Base-by-base conservation (phyloP, 2,329 filamentous ascomycete genomes). In the Cytospora schulzeri region DNA sequence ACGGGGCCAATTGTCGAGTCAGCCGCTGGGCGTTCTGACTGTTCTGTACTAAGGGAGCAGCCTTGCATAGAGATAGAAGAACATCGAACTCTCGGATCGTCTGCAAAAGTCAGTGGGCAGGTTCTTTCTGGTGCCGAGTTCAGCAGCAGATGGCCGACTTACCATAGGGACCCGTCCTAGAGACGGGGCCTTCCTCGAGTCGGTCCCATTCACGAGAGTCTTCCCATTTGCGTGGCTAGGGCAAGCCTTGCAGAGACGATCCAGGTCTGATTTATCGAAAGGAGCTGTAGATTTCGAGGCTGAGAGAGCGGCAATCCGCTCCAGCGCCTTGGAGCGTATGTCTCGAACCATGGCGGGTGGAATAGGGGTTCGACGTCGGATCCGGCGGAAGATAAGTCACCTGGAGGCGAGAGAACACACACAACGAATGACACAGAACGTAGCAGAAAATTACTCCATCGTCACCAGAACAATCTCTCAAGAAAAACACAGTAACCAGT, bases 71-170 rank as follows among this genome's bases (percentile, higher is more conserved):
- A 52, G 95, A 92, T 29, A 98, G 80, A 29, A 99, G 84, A 60
- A 96, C 91, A 76, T 99, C 94, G 70, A 97, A 89, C 81, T 99
- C 96, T 72, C 91, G 89, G 61, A 93, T 87, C 60, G 89, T 91
- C 92, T 96, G 64, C 26, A 48, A 9, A 51, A 15, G 28, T 65
- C 45, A 41, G 53, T 65, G n/a, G 66, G 62, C 56, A 35, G n/a
- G 41, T 24, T 35, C 53, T 22, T 24, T 35, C 53, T 22, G 26
- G 12, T 41, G 14, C 26, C 28, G 45, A 17, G 15, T 45, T 11
- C 28, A 22, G 50, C 62, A 35, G 57, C 53, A 33, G 29, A 53
- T 15, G 51, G 31, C 58, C 48, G 57, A 9, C 75, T 69, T 78
- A 89, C 87, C 87, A 89, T 89, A 15, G 87, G 86, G 61, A 85